Conservation (phyloP, 192 early-diverging fungal species). For the Backusella tarrabulga region DNA sequence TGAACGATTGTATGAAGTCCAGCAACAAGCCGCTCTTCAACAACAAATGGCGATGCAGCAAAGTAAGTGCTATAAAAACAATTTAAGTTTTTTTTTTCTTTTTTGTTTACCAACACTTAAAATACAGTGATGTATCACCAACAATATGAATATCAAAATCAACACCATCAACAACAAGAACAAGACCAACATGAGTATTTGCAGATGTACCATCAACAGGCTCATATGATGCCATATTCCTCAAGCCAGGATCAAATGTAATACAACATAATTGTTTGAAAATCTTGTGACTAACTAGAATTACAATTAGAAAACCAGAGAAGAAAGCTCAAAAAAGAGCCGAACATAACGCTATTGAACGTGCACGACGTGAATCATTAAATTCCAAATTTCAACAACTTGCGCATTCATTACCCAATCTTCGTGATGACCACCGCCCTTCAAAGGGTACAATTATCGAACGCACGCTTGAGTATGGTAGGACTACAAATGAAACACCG, state of each 20-base stretch:
- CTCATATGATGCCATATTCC: background rate
- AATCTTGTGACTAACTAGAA: background rate
- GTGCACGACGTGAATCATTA: conserved; percentile 74
- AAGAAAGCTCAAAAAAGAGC: conserved; percentile 46
- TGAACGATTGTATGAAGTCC: conserved; percentile 6
- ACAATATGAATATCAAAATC: background rate
- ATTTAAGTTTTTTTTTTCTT: background rate
- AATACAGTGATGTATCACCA: background rate
- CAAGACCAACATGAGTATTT: background rate
- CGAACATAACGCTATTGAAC: conserved; percentile 77
- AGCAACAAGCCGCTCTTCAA: conserved; percentile 21
- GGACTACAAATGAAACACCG: background rate
- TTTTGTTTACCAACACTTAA: background rate
- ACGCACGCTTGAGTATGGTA: conserved; percentile 65
- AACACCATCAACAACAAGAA: background rate
- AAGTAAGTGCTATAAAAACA: background rate
- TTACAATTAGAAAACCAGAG: conserved; percentile 4
- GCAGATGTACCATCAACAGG: background rate
- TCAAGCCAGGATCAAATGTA: background rate
- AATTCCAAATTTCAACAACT: conserved; percentile 80
- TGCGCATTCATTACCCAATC: conserved; percentile 68
- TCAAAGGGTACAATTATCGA: conserved; percentile 77
- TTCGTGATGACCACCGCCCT: conserved; percentile 66
- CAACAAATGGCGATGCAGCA: conserved; percentile 15
- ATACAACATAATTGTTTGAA: background rate